Evolutionary conservation across 176 grass and related monocot species (phyloP).

Genomic region (Eragrostis nindensis): DNA sequence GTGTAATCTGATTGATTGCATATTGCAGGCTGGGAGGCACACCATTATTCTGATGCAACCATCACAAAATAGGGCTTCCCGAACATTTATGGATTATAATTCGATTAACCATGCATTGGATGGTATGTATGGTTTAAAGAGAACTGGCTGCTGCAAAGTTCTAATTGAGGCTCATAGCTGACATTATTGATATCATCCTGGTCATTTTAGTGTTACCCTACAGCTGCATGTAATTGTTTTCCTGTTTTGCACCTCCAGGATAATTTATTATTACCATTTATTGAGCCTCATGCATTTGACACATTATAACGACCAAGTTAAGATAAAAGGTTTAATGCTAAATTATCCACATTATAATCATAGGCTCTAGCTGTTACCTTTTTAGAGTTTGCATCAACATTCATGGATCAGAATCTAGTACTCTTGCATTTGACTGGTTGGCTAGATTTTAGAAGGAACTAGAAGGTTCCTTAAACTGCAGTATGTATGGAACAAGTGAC

Average conservation of each 20-base stretch:
- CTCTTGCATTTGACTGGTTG: conserved; percentile 21
- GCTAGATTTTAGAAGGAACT: neutral
- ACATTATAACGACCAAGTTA: neutral
- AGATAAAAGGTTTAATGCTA: neutral
- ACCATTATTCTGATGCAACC: conserved; percentile 98
- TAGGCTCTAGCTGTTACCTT: neutral
- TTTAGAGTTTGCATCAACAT: neutral
- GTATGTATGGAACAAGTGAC: neutral
- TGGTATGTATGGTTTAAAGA: conserved; percentile 60
- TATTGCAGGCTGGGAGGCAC: conserved; percentile 86
- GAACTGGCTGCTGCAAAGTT: neutral
- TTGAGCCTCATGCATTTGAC: neutral
- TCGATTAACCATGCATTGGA: conserved; percentile 94
- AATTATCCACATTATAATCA: neutral
- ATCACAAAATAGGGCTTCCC: conserved; percentile 75
- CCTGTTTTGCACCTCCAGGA: conserved; percentile 16
- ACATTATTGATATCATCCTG: conserved; percentile 8
- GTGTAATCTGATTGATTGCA: conserved; percentile 26
- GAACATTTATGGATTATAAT: conserved; percentile 97
- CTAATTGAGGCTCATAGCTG: neutral
- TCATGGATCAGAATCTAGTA: neutral
- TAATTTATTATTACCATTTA: neutral
- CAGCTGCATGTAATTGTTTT: neutral
- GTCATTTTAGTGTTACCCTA: neutral
- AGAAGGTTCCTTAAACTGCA: neutral